Evolutionary conservation across 345 rosid species (phyloP), one percentile per base, ranked within the genome.

Genomic region (Aurinia saxatilis): DNA sequence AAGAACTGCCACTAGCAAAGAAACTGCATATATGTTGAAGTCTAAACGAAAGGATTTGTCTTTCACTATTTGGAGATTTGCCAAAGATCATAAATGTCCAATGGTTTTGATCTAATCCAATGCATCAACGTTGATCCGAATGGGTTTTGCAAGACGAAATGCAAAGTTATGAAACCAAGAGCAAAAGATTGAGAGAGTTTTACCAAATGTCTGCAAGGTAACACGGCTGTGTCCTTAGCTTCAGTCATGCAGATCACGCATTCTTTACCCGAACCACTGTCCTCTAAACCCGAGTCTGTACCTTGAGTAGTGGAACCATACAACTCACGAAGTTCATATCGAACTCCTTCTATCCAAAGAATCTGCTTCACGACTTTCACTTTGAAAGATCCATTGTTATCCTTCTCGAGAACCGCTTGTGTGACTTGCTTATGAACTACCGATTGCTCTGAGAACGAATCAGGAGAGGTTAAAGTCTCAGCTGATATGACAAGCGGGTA

Each of bases 201-300:
- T 68, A 87, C 97, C 95, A 90, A 78, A 76, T 90, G 97, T 36
- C 97, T 77, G 73, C 97, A 90, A 51, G 97, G 97, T 19, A 90
- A 66, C 7, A 82, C 83, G 8, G 95, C 95, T 0, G 95, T 90
- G 73, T 87, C 95, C 84, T 83, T 87, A 14, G 87, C 87, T 60
- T 87, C 95, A 54, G 87, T 83, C 97, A 90, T 80, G 84, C 97
- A 90, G 66, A 90, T 85, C 46, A 87, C 97, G 48, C 97, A 90
- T 36, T 90, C 95, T 73, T 87, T 85, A 69, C 95, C 93, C 10
- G 50, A 69, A 64, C 81, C 90, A 77, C 69, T 74, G 27, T 87
- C 92, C 38, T 78, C 77, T 63, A 83, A 81, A 45, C 76, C 81
- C 65, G 82, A 85, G 10, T 76, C 72, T 15, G 78, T 56, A 25